These are phyloP conservation scores for Platanthera zijinensis DNA, from an alignment of 106 monocot species.

Conservation along the genomic window DNA sequence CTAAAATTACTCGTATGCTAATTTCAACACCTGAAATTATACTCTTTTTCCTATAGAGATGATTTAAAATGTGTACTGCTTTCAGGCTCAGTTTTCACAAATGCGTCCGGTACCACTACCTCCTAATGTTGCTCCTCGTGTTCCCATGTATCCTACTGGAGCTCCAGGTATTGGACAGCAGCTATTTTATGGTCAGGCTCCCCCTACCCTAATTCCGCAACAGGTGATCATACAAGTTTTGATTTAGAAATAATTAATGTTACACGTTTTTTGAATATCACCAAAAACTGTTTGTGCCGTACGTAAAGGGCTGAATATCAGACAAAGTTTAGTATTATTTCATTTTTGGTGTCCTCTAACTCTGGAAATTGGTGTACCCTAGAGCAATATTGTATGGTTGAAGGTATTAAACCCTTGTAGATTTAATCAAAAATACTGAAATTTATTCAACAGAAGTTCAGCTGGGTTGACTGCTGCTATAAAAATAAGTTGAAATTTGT, in stretches of 20 bases:
- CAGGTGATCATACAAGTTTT: slow-evolving; percentile 34
- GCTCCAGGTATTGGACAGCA: slow-evolving; percentile 68
- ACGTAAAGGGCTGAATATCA: neutral
- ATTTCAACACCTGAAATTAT: neutral
- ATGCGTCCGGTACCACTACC: slow-evolving; percentile 63
- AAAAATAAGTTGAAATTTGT: too few relatives aligned
- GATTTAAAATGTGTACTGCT: neutral
- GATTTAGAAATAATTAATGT: neutral
- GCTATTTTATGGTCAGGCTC: slow-evolving; percentile 83
- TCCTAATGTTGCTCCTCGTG: slow-evolving; percentile 67
- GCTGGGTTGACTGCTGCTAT: neutral
- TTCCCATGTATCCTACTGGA: slow-evolving; percentile 85
- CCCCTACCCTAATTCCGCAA: slow-evolving; percentile 64
- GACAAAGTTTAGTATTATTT: neutral
- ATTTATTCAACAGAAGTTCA: neutral
- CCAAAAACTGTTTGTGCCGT: neutral
- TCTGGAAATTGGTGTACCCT: neutral
- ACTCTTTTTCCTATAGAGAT: neutral
- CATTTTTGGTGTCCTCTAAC: neutral
- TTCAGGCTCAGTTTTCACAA: slow-evolving; percentile 83
- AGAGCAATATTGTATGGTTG: neutral
- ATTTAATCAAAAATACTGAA: neutral
- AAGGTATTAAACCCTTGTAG: neutral
- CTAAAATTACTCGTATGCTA: neutral
- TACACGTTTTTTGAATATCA: neutral